Evolutionary conservation across 345 rosid genomes (phyloP).

Genomic region (Xanthoceras sorbifolium): DNA sequence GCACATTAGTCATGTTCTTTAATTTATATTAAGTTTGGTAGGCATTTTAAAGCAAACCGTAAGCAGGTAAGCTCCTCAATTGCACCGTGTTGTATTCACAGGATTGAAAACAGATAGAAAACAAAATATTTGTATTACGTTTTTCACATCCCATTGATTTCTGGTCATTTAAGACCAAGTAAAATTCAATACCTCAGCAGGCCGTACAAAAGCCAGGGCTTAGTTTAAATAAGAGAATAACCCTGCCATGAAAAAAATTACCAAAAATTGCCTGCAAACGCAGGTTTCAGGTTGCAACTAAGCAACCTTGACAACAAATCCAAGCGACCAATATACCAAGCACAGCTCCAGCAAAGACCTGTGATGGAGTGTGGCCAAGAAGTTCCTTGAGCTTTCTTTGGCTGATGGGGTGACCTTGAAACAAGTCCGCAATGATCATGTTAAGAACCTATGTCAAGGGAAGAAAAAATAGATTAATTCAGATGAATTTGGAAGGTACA

Average conservation of each 20-base stretch:
- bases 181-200: conserved; percentile 17
- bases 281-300: conserved; percentile 48
- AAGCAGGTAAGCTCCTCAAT: background rate
- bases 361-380: conserved; percentile 90
- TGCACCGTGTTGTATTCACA: background rate
- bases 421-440: conserved; percentile 83
- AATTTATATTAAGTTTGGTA: background rate
- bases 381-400: conserved; percentile 93
- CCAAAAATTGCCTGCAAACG: conserved; percentile 27
- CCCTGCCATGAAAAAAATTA: background rate
- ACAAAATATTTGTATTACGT: background rate
- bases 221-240: conserved; percentile 6
- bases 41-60: background rate
- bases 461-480: conserved; percentile 6
- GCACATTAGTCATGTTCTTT: background rate
- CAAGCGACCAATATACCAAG: conserved; percentile 79
- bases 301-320: conserved; percentile 64
- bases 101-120: background rate
- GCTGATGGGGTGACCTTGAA: conserved; percentile 93
- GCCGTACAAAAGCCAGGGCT: conserved; percentile 16
- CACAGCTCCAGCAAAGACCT: conserved; percentile 85
- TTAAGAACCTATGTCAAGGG: conserved; percentile 63
- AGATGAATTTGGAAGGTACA: background rate
- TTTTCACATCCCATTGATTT: background rate
- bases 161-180: background rate